Evolutionary conservation across 495 filamentous ascomycete genomes (phyloP), one percentile per base, ranked within the genome.

Genomic region (Penicillium mononematosum): DNA sequence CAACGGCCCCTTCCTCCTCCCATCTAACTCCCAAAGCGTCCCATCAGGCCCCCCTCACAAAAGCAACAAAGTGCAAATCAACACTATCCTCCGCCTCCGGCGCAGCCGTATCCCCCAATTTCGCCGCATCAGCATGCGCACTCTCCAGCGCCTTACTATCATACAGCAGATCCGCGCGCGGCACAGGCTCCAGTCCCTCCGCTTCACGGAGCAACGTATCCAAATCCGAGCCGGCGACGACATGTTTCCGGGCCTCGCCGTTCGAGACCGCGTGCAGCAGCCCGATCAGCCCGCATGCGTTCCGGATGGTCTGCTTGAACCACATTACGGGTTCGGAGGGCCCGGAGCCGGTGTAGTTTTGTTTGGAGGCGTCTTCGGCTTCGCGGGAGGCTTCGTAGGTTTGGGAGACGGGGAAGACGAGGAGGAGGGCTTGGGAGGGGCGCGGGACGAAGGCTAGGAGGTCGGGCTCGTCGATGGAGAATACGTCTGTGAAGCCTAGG

Each of bases 221-320:
- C 17, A 86, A 64, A 38, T 76, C 73, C 12, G 76, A 79, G 9
- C 71, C 78, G 0, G 74, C 67, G 7, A 61, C 39, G 49, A 87
- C 63, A 51, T 79, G 68, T 4, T 68, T 59, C 12, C 70, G 66
- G 1, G 82, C 72, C 50, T 74, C 74, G 24, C 84, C 86, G 70
- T 94, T 94, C 16, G 75, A 65, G 5, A 88, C 77, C 53, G 85
- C 83, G 73, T 96, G 91, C 22, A 96, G 72, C 3, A 96, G 74
- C 0, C 87, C 91, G 71, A 94, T 92, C 46, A 90, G 80, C 1
- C 92, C 92, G 73, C 92, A 97, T 3, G 90, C 87, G 70, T 96
- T 84, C 47, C 84, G 79, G 68, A 97, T 97, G 1, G 90, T 96
- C 62, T 97, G 92, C 65, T 88, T 87, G 76, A 90, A 96, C 92